phyloP scores from a whole-genome alignment of 108 stramenopile genomes.

The Fragilariopsis cylindrus region DNA sequence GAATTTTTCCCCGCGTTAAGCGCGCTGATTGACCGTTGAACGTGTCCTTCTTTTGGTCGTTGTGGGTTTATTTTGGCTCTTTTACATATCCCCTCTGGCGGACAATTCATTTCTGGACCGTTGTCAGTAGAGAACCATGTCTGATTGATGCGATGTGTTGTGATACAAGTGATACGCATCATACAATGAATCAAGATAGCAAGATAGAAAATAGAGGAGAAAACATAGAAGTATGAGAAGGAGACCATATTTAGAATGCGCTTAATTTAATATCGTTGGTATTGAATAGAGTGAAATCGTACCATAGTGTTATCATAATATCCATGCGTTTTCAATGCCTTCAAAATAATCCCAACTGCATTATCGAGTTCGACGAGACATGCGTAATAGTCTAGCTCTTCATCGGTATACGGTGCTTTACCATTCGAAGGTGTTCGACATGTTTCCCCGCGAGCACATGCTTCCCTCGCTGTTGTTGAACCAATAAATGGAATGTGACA shows the following conservation, averaged over 20 bases:
- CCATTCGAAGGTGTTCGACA: constrained; percentile 26
- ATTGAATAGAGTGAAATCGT: too few relatives aligned
- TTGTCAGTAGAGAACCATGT: constrained; percentile 37
- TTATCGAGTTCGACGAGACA: constrained; percentile 42
- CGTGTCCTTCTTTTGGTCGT: constrained; percentile 35
- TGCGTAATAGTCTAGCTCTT: constrained; percentile 44
- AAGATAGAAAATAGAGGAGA: neutral
- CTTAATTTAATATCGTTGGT: neutral
- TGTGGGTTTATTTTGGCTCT: constrained; percentile 14
- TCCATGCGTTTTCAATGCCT: constrained; percentile 18
- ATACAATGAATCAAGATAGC: neutral
- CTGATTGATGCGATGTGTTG: neutral
- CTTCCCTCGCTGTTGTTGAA: constrained; percentile 15
- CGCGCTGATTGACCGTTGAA: too few relatives aligned
- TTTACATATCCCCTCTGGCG: constrained; percentile 24
- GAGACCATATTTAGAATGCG: neutral
- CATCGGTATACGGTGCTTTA: constrained; percentile 28
- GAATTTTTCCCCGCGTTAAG: too few relatives aligned
- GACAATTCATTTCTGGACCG: constrained; percentile 40
- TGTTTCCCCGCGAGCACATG: constrained; percentile 27
- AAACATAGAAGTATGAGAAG: neutral
- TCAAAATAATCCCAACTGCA: constrained; percentile 34
- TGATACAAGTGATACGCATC: neutral
- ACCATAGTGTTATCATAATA: constrained; percentile 47
- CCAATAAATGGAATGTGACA: constrained; percentile 50